Evolutionary conservation across 352 stramenopile species (phyloP), one percentile per base, ranked within the genome.

Genomic region (Hyaloperonospora arabidopsidis): DNA sequence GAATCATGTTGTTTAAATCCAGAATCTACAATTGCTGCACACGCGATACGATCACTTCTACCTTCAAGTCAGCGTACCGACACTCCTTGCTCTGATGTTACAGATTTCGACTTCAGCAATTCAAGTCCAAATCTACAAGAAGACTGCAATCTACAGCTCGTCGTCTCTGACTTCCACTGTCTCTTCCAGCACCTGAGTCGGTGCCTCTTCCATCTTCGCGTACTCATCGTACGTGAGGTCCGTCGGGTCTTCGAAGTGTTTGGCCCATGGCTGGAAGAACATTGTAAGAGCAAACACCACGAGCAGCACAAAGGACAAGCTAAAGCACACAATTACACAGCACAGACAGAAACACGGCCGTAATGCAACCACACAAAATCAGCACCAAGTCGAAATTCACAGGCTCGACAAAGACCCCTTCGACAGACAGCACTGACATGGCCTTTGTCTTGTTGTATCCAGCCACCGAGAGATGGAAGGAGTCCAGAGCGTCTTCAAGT

Each of bases 401-500:
- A n/a, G n/a, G n/a, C n/a, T n/a, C 18, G 12, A 13, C 18, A 44
- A 11, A 13, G 2, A 21, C 0, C 11, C 21, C 25, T 14, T 13
- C 36, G 23, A 10, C 6, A 45, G 34, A 22, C n/a, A 49, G 19
- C 28, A 57, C 78, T 61, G 65, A 88, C 78, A 86, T 63, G 46
- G 81, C 81, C 49, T 91, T 91, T 49, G 69, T 92, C 40, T 70
- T 68, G 63, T 93, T 93, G 71, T 83, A 85, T 32, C 67, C 57
- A n/a, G 84, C 79, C 57, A 93, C 79, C 5, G 72, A 76, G 25
- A 65, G 56, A 65, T 93, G 84, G 68, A 89, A 92, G 39, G 61
- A 61, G 70, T 93, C 84, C 40, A 93, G 62, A 32, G 84, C 84
- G 15, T 74, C 60, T 56, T 87, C 78, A 28, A 93, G 52, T 13